Evolutionary conservation across 768 basidiomycete genomes (phyloP).

Genomic region (Leccinum uliginosum): DNA sequence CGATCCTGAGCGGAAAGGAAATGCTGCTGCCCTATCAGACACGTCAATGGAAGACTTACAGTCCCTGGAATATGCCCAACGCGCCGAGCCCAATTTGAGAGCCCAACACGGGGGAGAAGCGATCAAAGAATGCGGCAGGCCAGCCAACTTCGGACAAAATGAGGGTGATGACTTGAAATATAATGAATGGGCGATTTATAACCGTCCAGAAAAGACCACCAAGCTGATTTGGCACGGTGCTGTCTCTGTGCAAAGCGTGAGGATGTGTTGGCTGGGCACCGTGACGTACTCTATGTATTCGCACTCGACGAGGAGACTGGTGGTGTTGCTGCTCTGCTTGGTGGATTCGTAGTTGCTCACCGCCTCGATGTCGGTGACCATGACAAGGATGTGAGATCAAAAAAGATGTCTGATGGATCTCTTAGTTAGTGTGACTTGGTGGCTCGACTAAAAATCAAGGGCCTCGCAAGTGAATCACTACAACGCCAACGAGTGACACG

Average conservation of each 20-base stretch:
- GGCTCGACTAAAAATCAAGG: no score
- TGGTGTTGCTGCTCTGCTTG: slow-evolving; percentile 29
- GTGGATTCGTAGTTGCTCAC: slow-evolving; percentile 60
- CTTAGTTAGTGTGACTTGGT: no score
- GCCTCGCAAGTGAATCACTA: no score
- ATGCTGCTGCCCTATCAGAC: not conserved
- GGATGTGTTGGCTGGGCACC: slow-evolving; percentile 9
- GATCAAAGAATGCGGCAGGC: slow-evolving; percentile 73
- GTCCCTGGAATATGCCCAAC: slow-evolving; percentile 81
- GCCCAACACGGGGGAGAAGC: slow-evolving; percentile 84
- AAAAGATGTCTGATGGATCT: no score
- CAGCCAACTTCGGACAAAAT: slow-evolving; percentile 80
- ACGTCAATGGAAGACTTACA: slow-evolving; percentile 44
- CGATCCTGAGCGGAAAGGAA: slow-evolving; percentile 43
- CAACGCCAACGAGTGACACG: no score
- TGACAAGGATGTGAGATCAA: slow-evolving; percentile 65
- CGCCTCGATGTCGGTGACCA: slow-evolving; percentile 70
- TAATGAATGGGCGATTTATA: slow-evolving; percentile 80
- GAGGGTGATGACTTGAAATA: slow-evolving; percentile 78
- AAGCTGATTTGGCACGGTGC: slow-evolving; percentile 87
- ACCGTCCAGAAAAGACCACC: slow-evolving; percentile 92
- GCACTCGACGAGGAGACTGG: slow-evolving; percentile 45
- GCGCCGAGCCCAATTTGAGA: slow-evolving; percentile 81
- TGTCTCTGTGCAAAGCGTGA: slow-evolving; percentile 41
- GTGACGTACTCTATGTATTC: slow-evolving; percentile 82